Conservation (phyloP, 352 stramenopile genomes). For the Thalassiosira ordinaria region DNA sequence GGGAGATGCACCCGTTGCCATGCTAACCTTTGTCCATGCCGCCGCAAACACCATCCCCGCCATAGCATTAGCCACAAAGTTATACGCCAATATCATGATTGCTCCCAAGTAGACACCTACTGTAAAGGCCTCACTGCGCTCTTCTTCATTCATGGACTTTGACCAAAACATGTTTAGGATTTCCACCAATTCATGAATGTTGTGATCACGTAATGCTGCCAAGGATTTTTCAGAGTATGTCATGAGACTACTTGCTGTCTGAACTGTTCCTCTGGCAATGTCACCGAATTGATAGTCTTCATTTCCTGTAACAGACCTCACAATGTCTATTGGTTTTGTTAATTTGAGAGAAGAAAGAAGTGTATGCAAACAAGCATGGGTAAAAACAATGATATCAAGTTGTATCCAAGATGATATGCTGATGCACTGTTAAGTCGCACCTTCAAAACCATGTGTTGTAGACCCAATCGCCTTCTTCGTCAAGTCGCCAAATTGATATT, state of each 20-base stretch:
- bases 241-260: constrained; percentile 30
- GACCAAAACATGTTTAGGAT: constrained; percentile 52
- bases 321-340: constrained; percentile 8
- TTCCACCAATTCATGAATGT: constrained; percentile 57
- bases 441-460: constrained; percentile 40
- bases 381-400: not conserved
- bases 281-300: constrained; percentile 58
- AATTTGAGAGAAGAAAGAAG: not conserved
- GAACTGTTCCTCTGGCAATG: constrained; percentile 37
- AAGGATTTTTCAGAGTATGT: constrained; percentile 63
- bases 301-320: constrained; percentile 46
- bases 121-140: constrained; percentile 40
- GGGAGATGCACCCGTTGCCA: constrained; percentile 35
- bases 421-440: too few species aligned
- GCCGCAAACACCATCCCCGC: constrained; percentile 46
- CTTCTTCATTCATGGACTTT: constrained; percentile 48
- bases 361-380: too few species aligned
- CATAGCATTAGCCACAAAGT: constrained; percentile 60
- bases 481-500: constrained; percentile 57
- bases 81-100: constrained; percentile 53
- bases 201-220: constrained; percentile 35
- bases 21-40: constrained; percentile 49
- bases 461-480: constrained; percentile 47
- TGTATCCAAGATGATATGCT: too few species aligned
- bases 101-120: constrained; percentile 50